A percentile compares a stretch with the other conserved stretches of the same genome.
Conservation (phyloP, 148 eudicot genomes). For the Nepenthes gracilis region DNA sequence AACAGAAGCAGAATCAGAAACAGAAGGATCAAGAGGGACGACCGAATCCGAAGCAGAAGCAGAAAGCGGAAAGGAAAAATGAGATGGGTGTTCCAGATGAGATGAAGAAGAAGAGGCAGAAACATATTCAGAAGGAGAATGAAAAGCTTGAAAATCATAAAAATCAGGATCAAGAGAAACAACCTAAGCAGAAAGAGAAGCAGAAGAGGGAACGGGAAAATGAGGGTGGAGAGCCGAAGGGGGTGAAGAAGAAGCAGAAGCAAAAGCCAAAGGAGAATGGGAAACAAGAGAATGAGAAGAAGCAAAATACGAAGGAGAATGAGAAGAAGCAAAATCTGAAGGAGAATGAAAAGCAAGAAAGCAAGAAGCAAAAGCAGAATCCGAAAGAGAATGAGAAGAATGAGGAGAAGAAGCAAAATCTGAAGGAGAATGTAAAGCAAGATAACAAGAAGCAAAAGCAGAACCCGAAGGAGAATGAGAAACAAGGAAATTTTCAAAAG, state of each 20-base stretch:
- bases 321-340: slow-evolving; percentile 1
- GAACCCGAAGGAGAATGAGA: no score
- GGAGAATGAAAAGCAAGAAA: not conserved
- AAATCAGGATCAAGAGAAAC: not conserved
- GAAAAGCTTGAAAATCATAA: not conserved
- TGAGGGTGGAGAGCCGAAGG: not conserved
- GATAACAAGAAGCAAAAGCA: slow-evolving; percentile 6
- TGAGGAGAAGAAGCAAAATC: slow-evolving; percentile 3
- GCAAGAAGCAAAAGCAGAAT: no score
- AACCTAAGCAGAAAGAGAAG: not conserved
- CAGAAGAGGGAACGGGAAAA: slow-evolving; percentile 2
- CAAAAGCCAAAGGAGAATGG: no score
- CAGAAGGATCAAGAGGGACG: not conserved
- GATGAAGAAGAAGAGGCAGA: slow-evolving; percentile 3
- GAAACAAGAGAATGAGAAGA: slow-evolving; percentile 3
- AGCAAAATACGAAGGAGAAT: not conserved
- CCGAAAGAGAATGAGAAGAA: not conserved
- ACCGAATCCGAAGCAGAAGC: not conserved
- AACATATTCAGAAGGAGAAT: not conserved
- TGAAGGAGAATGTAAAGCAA: no score
- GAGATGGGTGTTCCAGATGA: not conserved
- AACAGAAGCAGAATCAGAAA: slow-evolving; percentile 1
- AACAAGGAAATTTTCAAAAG: no score
- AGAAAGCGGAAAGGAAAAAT: not conserved
- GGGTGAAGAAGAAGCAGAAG: slow-evolving; percentile 8